A percentile compares a stretch with the other conserved stretches of the same genome.
These are phyloP conservation scores for Elongisporangium undulatum DNA, from an alignment of 352 stramenopile genomes.

Conservation along the genomic window DNA sequence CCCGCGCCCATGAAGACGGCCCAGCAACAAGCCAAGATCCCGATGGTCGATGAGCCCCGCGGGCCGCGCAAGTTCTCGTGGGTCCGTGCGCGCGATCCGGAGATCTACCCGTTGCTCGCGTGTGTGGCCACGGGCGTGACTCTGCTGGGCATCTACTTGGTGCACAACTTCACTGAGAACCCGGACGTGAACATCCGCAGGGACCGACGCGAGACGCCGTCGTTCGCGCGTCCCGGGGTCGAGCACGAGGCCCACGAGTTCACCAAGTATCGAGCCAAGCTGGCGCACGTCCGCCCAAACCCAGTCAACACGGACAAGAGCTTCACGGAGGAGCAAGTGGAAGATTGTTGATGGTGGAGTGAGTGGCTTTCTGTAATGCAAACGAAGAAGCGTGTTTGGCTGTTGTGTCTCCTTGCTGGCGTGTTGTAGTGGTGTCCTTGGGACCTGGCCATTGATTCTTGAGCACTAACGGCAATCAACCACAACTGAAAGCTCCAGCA, in stretches of 20 bases:
- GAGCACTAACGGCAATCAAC: neutral
- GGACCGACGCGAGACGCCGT: slow-evolving; percentile 24
- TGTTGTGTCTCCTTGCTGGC: no score
- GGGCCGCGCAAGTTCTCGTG: slow-evolving; percentile 17
- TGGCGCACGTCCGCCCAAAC: slow-evolving; percentile 20
- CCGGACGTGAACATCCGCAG: slow-evolving; percentile 26
- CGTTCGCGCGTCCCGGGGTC: slow-evolving; percentile 18
- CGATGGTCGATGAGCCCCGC: slow-evolving; percentile 18
- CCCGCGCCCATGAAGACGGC: slow-evolving; percentile 12
- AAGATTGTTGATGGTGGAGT: neutral
- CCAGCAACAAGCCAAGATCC: slow-evolving; percentile 34
- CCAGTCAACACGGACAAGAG: slow-evolving; percentile 12
- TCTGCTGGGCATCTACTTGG: slow-evolving; percentile 22
- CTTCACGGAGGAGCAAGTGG: neutral
- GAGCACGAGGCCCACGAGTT: slow-evolving; percentile 17
- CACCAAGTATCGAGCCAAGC: slow-evolving; percentile 13
- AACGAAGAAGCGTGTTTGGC: neutral
- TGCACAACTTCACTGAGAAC: slow-evolving; percentile 25
- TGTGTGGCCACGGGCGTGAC: slow-evolving; percentile 17
- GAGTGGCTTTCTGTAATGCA: neutral
- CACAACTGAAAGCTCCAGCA: neutral
- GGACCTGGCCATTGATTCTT: neutral
- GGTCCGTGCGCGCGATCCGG: slow-evolving; percentile 28
- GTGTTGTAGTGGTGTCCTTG: neutral
- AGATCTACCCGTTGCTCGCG: slow-evolving; percentile 31